Base-by-base conservation (phyloP, 768 basidiomycete species). In the Leccinum pellstonianum region DNA sequence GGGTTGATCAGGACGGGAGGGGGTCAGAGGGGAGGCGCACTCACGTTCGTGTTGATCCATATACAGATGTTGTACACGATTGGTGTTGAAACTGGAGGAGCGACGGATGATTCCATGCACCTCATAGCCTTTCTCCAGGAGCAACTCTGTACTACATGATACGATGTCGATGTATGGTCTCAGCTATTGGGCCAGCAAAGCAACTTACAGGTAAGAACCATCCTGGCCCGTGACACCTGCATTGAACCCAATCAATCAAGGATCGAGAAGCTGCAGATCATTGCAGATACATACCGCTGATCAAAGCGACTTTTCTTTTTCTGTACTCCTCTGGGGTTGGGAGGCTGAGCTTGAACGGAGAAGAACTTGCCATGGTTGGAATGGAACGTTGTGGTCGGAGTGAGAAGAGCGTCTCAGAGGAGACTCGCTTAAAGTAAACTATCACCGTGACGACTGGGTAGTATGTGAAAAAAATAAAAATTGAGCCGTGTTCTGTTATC, bases 41-140 rank as follows among this genome's bases (percentile, higher is more conserved):
- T 66, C 74, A 93, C 93, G 86, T 73, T 95, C 93, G 68, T 96
- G 95, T 66, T 90, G 90, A 75, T 97, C 95, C 66, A 85, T 85
- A 76, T 95, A 95, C 25, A 98, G 84, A 76, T 97, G 93, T 68
- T 96, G 90, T 68, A 98, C 79, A 69, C 95, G 89, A 67, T 90
- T 91, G 57, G 95, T 98, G 77, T 98, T 98, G 86, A 98, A 98
- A 68, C 91, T 95, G 21, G 96, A 98, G 33, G 95, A 97, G 59
- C 95, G 91, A 66, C 95, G 90, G 68, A 98, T 97, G 77, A 97
- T 95, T 46, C 91, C 94, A 67, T 96, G 94, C 4, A 96, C 94
- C 62, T 93, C 83, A 71, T 96, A 96, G 19, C 94, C 94, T 73
- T 95, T 95, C 55, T 81, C 80, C 56, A 96, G 77, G 61, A 96